Conservation (phyloP, 2,329 filamentous ascomycete species). For the Aspergillus fijiensis region DNA sequence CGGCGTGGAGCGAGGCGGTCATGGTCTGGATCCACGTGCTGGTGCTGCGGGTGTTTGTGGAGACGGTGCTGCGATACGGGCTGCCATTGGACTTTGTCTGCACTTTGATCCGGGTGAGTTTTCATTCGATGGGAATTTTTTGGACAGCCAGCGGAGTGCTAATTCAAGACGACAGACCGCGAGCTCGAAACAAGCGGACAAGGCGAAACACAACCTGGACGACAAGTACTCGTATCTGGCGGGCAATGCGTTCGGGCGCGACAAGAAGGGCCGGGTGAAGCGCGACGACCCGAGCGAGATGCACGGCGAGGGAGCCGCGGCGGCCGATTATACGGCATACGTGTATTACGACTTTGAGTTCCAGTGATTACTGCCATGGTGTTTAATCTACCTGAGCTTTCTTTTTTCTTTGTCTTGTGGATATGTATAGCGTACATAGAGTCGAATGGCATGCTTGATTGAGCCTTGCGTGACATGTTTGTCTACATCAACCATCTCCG, state of each 20-base stretch:
- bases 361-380: conserved; percentile 33
- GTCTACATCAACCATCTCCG: too few relatives aligned
- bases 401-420: background rate
- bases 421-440: conserved; percentile 17
- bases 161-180: conserved; percentile 61
- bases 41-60: conserved; percentile 89
- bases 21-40: conserved; percentile 96
- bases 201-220: conserved; percentile 77
- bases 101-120: conserved; percentile 75
- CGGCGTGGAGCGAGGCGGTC: conserved; percentile 92
- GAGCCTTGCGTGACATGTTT: background rate
- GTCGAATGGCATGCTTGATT: background rate
- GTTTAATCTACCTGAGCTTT: background rate
- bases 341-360: conserved; percentile 97
- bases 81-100: conserved; percentile 86
- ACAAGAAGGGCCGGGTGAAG: conserved; percentile 88
- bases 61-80: conserved; percentile 95
- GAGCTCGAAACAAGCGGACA: conserved; percentile 71
- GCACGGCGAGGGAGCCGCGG: conserved; percentile 69
- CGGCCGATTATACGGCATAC: conserved; percentile 87
- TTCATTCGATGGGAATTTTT: background rate
- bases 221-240: conserved; percentile 85
- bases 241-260: conserved; percentile 87
- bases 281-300: conserved; percentile 92
- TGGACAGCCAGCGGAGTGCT: background rate